phyloP scores from a whole-genome alignment of 1,139 yeast species.

The Waltiozyma sp. region DNA sequence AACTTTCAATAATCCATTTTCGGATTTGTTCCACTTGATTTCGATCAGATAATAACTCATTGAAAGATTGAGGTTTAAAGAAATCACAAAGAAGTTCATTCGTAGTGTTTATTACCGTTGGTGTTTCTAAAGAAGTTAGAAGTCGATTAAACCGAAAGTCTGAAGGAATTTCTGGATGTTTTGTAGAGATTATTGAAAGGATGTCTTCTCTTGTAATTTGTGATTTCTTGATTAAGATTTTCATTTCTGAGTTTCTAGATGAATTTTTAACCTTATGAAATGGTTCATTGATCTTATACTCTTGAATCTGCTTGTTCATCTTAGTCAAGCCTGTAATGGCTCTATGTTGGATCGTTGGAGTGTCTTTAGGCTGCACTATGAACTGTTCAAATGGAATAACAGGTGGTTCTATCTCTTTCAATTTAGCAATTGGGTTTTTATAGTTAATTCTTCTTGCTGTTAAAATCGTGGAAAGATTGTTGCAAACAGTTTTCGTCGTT shows the following conservation, averaged over 20 bases:
- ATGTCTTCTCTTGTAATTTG: constrained; percentile 1
- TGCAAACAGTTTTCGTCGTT: not conserved
- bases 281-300: not conserved
- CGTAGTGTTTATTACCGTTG: not conserved
- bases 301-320: not conserved
- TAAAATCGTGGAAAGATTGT: constrained; percentile 1
- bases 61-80: constrained; percentile 30
- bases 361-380: constrained; percentile 8
- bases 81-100: constrained; percentile 31
- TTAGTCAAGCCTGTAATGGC: not conserved
- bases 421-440: constrained; percentile 12
- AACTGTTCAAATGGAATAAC: constrained; percentile 4
- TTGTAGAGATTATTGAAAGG: not conserved
- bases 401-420: constrained; percentile 11
- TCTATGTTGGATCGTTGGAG: not conserved
- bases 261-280: too few species aligned
- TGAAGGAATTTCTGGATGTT: not conserved
- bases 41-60: constrained; percentile 28
- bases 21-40: constrained; percentile 21
- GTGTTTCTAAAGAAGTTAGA: constrained; percentile 19
- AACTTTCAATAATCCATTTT: constrained; percentile 41
- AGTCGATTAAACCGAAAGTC: constrained; percentile 12
- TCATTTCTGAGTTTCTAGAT: constrained; percentile 2
- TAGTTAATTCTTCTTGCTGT: not conserved
- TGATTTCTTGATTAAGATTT: constrained; percentile 5